Base-by-base conservation (phyloP, 2,329 filamentous ascomycete species). In the Trichoderma gracile region DNA sequence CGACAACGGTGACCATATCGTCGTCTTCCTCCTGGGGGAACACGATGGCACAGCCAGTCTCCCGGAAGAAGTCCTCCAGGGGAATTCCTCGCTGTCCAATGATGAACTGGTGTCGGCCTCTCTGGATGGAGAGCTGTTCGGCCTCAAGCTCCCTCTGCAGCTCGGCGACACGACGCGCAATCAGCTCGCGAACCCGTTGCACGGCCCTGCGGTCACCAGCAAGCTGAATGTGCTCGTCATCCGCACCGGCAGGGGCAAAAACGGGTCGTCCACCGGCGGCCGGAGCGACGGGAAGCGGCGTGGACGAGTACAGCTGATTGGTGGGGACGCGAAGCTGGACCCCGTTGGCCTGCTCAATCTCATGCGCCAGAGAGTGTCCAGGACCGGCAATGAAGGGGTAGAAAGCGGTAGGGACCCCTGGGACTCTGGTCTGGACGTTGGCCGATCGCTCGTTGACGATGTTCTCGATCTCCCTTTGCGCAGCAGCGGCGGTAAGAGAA, bases 311-410 rank as follows among this genome's bases (percentile, higher is more conserved):
- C 14, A 86, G 89, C 75, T 92, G 86, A 76, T 96, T 91, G 58
- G 90, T 84, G 49, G 95, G 95, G 53, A 99, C 89, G 64, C 91
- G 86, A 68, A 99, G 84, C 74, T 91, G 89, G 42, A 97, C 82
- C 67, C 92, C 91, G 67, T 89, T 89, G 67, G 85, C 85, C 75
- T 94, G 89, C 76, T 94, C 90, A 59, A 97, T 82, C 43, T 84
- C 84, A 68, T 86, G 82, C 63, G 92, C 79, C 57, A 86, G 80
- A 53, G 84, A 81, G 74, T 93, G 91, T 74, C 90, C 85, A 10
- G 89, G 86, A 55, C 93, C 93, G 25, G 92, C 89, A 76, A 99
- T 89, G 81, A 99, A 99, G 59, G 94, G 94, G 78, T 95, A 99
- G 77, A 95, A 96, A 75, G 97, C 93, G 27, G 92, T 86, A 8